Evolutionary conservation across 139 green algal genomes (phyloP).

Genomic region (Marvania coccoides): DNA sequence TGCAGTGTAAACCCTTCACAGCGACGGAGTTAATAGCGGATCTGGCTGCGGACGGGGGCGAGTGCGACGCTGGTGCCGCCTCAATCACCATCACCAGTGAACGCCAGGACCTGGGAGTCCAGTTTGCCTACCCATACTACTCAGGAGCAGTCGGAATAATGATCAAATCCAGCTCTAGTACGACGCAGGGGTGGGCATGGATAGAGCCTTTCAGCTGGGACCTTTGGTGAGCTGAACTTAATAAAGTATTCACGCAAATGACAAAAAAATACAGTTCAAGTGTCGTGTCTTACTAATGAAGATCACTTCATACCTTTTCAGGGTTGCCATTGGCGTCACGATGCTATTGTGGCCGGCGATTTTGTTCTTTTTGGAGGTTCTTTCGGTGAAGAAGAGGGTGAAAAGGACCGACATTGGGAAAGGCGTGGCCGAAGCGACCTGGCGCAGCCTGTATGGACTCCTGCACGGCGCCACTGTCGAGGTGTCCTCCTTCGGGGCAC

Average conservation of each 20-base stretch:
- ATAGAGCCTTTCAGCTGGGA: background rate
- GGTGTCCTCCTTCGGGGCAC: background rate
- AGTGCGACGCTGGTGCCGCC: background rate
- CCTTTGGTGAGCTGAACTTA: too few relatives aligned
- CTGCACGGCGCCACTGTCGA: background rate
- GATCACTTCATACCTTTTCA: too few relatives aligned
- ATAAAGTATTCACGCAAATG: too few relatives aligned
- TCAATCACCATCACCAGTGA: background rate
- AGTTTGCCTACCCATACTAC: constrained; percentile 2
- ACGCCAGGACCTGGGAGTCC: background rate
- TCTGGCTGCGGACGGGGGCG: background rate
- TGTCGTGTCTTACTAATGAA: too few relatives aligned
- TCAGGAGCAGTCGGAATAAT: background rate
- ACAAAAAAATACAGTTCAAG: too few relatives aligned
- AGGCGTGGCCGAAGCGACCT: background rate
- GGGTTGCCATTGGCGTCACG: constrained; percentile 1
- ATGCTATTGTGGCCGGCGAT: background rate
- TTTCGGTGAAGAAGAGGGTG: background rate
- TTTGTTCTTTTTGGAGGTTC: background rate
- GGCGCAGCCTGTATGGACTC: background rate
- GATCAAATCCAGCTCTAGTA: background rate
- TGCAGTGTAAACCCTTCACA: background rate
- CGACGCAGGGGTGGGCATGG: background rate
- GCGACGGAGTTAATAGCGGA: background rate
- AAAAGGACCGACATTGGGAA: background rate